Evolutionary conservation across 768 basidiomycete species (phyloP), one percentile per base, ranked within the genome.

Genomic region (Flagelloscypha sp.): DNA sequence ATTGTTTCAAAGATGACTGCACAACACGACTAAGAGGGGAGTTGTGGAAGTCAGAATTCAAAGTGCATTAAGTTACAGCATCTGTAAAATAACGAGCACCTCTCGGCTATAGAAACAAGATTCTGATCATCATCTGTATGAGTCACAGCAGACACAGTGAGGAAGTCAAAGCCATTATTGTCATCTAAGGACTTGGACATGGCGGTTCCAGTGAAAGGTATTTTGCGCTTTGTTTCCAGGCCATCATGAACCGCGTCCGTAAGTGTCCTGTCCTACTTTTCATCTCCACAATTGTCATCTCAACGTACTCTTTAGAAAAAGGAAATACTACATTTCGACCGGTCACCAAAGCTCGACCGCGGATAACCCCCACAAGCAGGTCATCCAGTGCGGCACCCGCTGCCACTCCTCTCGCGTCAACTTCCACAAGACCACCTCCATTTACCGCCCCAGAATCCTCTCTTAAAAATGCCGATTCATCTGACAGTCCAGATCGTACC

Each of bases 261-360:
- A 51, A 71, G 82, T 82, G 12, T 17, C 19, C 11, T 33, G 36
- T 34, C 37, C 27, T 9, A 13, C 29, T 12, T 12, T 25, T 28
- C 30, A 20, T 21, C 17, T 23, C 30, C 17, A 6, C n/a, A 34
- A 19, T 38, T n/a, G 19, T 30, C 27, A 35, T n/a, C 36, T 45
- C 34, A 44, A 36, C 30, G 44, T 3, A 34, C 25, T 32, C 18
- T 36, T 13, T 46, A 86, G 83, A 85, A 52, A 86, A 86, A 52
- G 83, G 83, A 11, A 64, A 70, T 6, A 68, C 76, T 5, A 54
- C 84, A 36, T 86, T 86, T 46, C 72, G 69, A 49, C 83, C 83
- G n/a, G 65, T 81, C 3, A 63, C 59, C 10, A 79, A 76, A 49
- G 56, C 71, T 7, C 65, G 79, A 30, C 47, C 67, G 10, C 74